Percentiles rank a stretch among this genome's conserved stretches.
Evolutionary conservation across 2,329 filamentous ascomycete genomes (phyloP).

Genomic region (Penicillium corylophilum): DNA sequence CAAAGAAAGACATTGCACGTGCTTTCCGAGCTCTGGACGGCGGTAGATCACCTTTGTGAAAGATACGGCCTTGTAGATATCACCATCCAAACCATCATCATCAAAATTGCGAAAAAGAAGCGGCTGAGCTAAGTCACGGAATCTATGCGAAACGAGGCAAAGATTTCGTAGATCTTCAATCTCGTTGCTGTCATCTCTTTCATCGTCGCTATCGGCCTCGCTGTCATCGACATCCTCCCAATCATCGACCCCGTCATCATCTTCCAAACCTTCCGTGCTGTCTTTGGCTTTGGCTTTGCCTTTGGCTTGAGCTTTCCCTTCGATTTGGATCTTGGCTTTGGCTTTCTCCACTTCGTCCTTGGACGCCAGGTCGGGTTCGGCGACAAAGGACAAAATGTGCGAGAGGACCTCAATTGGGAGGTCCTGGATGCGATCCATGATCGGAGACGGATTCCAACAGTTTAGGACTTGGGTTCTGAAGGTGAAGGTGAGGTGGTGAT

Average conservation of each 20-base stretch:
- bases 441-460: not conserved
- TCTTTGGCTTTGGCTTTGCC: too few species aligned
- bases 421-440: slow-evolving; percentile 17
- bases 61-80: slow-evolving; percentile 2
- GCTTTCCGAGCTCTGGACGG: slow-evolving; percentile 18
- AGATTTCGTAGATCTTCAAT: slow-evolving; percentile 9
- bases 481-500: not conserved
- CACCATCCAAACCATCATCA: slow-evolving; percentile 6
- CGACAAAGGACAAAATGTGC: slow-evolving; percentile 14
- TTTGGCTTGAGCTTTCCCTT: too few species aligned
- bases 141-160: slow-evolving; percentile 22
- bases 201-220: not conserved
- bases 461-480: not conserved
- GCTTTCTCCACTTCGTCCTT: too few species aligned
- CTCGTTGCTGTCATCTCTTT: not conserved
- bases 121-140: slow-evolving; percentile 23
- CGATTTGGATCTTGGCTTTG: too few species aligned
- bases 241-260: too few species aligned
- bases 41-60: slow-evolving; percentile 17
- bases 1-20: slow-evolving; percentile 12
- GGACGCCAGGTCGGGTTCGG: too few species aligned
- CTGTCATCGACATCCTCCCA: too few species aligned
- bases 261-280: too few species aligned
- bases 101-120: slow-evolving; percentile 19
- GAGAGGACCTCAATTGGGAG: slow-evolving; percentile 23